These are phyloP conservation scores for Candida nitratophila DNA, from an alignment of 805 yeast species.

Conservation along the genomic window DNA sequence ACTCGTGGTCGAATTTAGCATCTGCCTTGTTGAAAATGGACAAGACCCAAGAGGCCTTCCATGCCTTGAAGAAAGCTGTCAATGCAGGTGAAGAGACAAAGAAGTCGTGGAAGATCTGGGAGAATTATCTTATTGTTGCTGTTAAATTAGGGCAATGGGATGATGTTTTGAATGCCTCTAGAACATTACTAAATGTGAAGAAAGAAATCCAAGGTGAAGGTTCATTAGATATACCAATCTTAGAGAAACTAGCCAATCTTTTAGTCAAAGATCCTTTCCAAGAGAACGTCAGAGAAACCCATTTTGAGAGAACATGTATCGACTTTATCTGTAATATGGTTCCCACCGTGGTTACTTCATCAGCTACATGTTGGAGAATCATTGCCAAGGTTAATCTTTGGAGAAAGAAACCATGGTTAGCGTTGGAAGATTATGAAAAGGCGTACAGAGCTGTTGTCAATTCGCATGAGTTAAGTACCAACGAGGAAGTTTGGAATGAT, in stretches of 20 bases:
- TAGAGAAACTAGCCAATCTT: constrained; percentile 66
- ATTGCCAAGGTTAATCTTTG: constrained; percentile 83
- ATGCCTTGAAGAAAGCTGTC: constrained; percentile 77
- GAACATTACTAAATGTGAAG: constrained; percentile 50
- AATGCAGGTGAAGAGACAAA: constrained; percentile 56
- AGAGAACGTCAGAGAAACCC: constrained; percentile 32
- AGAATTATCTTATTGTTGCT: constrained; percentile 78
- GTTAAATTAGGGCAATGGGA: constrained; percentile 81
- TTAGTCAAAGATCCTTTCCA: constrained; percentile 46
- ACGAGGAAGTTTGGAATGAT: constrained; percentile 62
- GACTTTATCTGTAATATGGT: constrained; percentile 65
- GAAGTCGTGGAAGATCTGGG: constrained; percentile 86
- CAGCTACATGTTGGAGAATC: constrained; percentile 70
- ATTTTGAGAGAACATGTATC: constrained; percentile 62
- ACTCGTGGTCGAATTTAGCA: constrained; percentile 89
- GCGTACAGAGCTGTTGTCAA: constrained; percentile 71
- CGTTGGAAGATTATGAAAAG: constrained; percentile 78
- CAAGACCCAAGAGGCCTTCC: constrained; percentile 71
- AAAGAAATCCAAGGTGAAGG: constrained; percentile 52
- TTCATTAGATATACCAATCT: constrained; percentile 65
- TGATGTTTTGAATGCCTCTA: constrained; percentile 74
- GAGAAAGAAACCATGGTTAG: constrained; percentile 83
- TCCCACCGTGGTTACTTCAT: constrained; percentile 62
- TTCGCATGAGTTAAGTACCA: constrained; percentile 54
- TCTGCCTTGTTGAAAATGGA: constrained; percentile 62